Conservation (phyloP, 305 asterid genomes). For the Petunia hybrid region DNA sequence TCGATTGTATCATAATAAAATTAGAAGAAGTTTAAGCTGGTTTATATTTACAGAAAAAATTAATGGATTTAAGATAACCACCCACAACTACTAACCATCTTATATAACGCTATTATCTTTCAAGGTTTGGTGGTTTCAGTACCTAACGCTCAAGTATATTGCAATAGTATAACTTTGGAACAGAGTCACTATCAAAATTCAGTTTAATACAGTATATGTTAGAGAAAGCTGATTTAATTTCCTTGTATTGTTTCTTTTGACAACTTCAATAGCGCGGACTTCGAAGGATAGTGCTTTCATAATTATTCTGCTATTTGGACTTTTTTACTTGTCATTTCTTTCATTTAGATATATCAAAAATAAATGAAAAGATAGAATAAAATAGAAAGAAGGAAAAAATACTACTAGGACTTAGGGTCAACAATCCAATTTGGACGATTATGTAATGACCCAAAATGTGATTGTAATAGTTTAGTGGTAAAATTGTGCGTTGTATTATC, state of each 20-base stretch:
- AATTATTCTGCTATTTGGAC: slow-evolving; percentile 2
- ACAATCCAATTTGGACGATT: no score
- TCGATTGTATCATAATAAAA: neutral
- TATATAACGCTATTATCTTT: neutral
- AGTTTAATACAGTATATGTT: neutral
- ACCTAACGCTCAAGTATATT: slow-evolving; percentile 2
- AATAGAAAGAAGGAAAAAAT: neutral
- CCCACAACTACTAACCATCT: neutral
- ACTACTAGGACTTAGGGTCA: no score
- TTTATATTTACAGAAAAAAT: neutral
- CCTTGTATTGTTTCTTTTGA: slow-evolving; percentile 6
- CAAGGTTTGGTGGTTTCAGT: slow-evolving; percentile 22
- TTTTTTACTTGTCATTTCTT: neutral
- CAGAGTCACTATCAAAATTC: neutral
- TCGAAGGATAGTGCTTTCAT: neutral
- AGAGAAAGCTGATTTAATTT: neutral
- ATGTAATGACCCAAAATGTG: no score
- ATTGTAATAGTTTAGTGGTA: no score
- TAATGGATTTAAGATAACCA: neutral
- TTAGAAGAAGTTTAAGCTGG: neutral
- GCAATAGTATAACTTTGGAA: neutral
- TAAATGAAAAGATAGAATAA: neutral
- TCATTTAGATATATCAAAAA: neutral
- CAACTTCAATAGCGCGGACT: neutral
- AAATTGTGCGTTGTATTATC: no score